phyloP scores from a whole-genome alignment of 805 yeast species.

The Peterozyma xylosa region DNA sequence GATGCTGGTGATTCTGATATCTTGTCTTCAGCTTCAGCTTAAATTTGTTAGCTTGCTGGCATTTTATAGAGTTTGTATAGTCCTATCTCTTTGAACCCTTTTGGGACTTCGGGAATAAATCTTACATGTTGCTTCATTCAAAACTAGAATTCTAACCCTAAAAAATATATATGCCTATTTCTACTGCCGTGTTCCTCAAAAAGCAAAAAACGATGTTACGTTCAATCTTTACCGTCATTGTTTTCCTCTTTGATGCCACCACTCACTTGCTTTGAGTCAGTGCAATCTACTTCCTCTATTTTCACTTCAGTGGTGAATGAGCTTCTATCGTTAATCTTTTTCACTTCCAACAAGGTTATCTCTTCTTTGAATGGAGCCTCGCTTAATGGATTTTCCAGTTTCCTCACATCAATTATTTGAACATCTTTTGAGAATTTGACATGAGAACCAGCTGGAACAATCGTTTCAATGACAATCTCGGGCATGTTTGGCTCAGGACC shows the following conservation, averaged over 20 bases:
- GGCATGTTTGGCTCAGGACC: constrained; percentile 82
- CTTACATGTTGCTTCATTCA: too few relatives aligned
- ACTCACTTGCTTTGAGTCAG: background rate
- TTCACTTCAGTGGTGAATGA: background rate
- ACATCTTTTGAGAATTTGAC: constrained; percentile 61
- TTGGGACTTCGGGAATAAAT: too few relatives aligned
- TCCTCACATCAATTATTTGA: constrained; percentile 37
- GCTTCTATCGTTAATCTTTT: background rate
- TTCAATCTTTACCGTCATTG: constrained; percentile 2
- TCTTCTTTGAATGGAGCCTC: constrained; percentile 15
- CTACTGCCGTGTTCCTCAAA: too few relatives aligned
- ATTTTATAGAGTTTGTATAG: too few relatives aligned
- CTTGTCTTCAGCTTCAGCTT: constrained; percentile 50
- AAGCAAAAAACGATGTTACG: too few relatives aligned
- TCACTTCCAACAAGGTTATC: background rate
- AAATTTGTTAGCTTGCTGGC: background rate
- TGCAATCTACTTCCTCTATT: background rate
- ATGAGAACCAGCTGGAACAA: constrained; percentile 42
- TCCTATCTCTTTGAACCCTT: too few relatives aligned
- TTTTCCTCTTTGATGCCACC: constrained; percentile 1
- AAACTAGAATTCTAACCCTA: too few relatives aligned
- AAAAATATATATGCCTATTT: too few relatives aligned
- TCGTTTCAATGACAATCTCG: constrained; percentile 57
- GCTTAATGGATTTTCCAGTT: constrained; percentile 13
- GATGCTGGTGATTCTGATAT: constrained; percentile 99